Conservation (phyloP, 176 grass and related monocot genomes). For the Lolium rigidum region DNA sequence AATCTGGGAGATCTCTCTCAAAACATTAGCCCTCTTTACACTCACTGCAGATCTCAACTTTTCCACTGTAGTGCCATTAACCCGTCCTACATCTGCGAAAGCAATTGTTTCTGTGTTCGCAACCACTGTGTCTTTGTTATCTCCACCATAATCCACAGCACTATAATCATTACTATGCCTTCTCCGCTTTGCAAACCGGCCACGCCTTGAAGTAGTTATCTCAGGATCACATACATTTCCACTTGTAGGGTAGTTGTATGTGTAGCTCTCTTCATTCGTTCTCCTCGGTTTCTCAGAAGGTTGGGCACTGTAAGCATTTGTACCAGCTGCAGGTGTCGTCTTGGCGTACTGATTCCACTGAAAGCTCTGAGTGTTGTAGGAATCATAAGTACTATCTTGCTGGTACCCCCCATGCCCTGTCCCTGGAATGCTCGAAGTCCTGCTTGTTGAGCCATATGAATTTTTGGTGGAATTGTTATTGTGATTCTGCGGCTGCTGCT, state of each 20-base stretch:
- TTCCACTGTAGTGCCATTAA: constrained; percentile 54
- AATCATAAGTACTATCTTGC: constrained; percentile 65
- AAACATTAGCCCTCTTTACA: constrained; percentile 60
- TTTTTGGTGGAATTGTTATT: constrained; percentile 60
- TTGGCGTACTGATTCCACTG: constrained; percentile 65
- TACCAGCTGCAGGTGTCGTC: constrained; percentile 42
- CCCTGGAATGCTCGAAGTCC: constrained; percentile 58
- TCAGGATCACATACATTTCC: constrained; percentile 49
- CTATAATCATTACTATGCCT: constrained; percentile 52
- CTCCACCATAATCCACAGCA: constrained; percentile 42
- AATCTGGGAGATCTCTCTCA: constrained; percentile 67
- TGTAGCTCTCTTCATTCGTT: constrained; percentile 55
- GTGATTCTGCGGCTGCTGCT: constrained; percentile 53
- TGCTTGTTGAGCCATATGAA: constrained; percentile 57
- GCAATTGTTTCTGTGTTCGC: constrained; percentile 44
- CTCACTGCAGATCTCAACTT: constrained; percentile 54
- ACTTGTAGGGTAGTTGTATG: constrained; percentile 49
- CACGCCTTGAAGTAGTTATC: constrained; percentile 48
- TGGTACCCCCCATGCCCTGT: constrained; percentile 59
- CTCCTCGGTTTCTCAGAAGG: constrained; percentile 44
- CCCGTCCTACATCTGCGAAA: constrained; percentile 49
- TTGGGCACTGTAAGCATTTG: constrained; percentile 52
- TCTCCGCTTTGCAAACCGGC: constrained; percentile 58
- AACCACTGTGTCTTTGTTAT: constrained; percentile 51
- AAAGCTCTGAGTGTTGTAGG: constrained; percentile 63